phyloP scores from a whole-genome alignment of 768 basidiomycete species.

The Filobasidium floriforme region DNA sequence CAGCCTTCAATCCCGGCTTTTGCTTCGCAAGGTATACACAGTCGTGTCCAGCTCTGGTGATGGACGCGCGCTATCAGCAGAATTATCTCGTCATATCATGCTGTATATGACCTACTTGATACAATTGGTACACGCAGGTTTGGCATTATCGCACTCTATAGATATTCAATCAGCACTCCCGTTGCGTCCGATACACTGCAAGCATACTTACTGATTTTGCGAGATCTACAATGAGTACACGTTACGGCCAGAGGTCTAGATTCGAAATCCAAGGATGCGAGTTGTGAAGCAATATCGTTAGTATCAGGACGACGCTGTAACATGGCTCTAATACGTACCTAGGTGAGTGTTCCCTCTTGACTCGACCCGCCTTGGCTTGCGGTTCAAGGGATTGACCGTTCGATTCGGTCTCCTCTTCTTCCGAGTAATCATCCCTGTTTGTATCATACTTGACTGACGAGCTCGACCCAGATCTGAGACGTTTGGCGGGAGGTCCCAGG shows the following conservation, averaged over 20 bases:
- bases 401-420: neutral
- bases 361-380: neutral
- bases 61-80: too few species aligned
- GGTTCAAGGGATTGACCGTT: neutral
- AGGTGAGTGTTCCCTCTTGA: too few species aligned
- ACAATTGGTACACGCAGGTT: constrained; percentile 21
- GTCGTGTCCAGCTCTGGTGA: constrained; percentile 31
- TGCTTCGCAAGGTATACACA: constrained; percentile 38
- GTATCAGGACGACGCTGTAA: neutral
- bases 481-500: neutral
- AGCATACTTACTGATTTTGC: constrained; percentile 19
- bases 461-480: neutral
- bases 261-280: neutral
- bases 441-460: neutral
- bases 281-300: neutral
- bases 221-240: constrained; percentile 18
- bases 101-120: constrained; percentile 17
- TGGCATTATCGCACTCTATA: constrained; percentile 21
- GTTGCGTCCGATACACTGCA: too few species aligned
- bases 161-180: neutral
- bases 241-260: constrained; percentile 19
- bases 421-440: neutral
- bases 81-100: neutral
- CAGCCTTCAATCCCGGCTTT: constrained; percentile 40
- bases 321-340: too few species aligned